phyloP scores from a whole-genome alignment of 1,284 basidiomycete genomes.

The Puccinia novopanici region DNA sequence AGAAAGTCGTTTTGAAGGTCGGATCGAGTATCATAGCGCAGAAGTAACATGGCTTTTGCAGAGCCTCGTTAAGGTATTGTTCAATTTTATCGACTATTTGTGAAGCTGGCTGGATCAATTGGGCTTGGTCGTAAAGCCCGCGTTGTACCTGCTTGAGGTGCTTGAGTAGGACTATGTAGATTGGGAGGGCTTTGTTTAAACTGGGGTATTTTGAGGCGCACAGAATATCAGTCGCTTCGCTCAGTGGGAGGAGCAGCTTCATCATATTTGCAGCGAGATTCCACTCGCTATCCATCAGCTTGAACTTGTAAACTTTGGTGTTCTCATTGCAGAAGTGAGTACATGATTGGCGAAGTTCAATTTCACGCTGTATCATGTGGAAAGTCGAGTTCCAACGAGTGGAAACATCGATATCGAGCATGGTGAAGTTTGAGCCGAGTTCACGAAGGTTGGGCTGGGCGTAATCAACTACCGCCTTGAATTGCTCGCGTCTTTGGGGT shows the following conservation, averaged over 20 bases:
- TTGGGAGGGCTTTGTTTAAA: too few species aligned
- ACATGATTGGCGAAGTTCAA: not conserved
- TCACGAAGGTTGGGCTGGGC: conserved; percentile 1
- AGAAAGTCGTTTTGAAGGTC: not conserved
- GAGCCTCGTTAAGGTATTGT: not conserved
- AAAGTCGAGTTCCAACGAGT: conserved; percentile 25
- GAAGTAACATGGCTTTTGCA: not conserved
- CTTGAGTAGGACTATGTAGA: not conserved
- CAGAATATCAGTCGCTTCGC: too few species aligned
- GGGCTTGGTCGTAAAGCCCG: not conserved
- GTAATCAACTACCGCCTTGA: not conserved
- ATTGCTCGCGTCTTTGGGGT: conserved; percentile 16
- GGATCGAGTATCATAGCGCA: not conserved
- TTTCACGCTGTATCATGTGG: not conserved
- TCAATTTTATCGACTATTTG: not conserved
- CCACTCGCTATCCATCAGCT: too few species aligned
- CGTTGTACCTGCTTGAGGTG: not conserved
- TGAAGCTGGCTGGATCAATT: not conserved
- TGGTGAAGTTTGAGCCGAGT: not conserved
- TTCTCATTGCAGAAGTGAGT: not conserved
- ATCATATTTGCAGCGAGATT: too few species aligned
- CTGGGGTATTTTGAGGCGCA: too few species aligned
- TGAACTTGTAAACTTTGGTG: too few species aligned
- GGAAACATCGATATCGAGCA: conserved; percentile 6
- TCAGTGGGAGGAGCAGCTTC: too few species aligned